Conservation (phyloP, 768 basidiomycete species). For the Kwoniella sp. region DNA sequence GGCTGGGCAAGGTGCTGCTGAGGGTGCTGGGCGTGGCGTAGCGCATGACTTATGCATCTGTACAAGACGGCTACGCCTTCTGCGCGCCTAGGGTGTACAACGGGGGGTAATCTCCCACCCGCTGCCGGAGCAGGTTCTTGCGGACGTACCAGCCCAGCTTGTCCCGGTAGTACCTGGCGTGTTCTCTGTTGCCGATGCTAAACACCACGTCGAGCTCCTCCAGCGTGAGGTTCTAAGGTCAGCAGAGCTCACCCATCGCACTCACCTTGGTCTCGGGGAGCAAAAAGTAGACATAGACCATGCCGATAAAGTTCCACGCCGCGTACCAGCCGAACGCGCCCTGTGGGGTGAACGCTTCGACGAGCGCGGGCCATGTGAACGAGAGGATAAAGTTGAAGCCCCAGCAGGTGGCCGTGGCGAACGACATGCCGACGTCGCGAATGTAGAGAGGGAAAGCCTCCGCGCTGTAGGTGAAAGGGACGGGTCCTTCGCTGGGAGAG, state of each 20-base stretch:
- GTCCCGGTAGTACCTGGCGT: constrained; percentile 31
- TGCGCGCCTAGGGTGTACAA: constrained; percentile 4
- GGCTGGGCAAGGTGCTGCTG: constrained; percentile 25
- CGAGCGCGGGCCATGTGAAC: constrained; percentile 60
- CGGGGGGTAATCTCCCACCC: constrained; percentile 1
- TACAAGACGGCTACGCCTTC: not conserved
- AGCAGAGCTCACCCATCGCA: not conserved
- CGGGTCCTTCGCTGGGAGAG: constrained; percentile 70
- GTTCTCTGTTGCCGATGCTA: constrained; percentile 23
- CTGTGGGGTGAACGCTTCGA: constrained; percentile 63
- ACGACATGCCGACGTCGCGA: constrained; percentile 72
- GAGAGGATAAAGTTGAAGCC: constrained; percentile 30
- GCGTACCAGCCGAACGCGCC: constrained; percentile 71
- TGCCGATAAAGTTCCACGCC: constrained; percentile 24
- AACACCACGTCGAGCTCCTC: constrained; percentile 46
- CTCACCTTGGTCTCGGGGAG: constrained; percentile 34
- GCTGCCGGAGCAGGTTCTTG: constrained; percentile 23
- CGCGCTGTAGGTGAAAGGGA: constrained; percentile 58
- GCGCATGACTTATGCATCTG: not conserved
- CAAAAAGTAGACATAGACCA: constrained; percentile 39
- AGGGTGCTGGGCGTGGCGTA: constrained; percentile 30
- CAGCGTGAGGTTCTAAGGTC: constrained; percentile 20
- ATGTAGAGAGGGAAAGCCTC: constrained; percentile 80
- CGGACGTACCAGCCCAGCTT: constrained; percentile 37
- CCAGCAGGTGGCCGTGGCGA: constrained; percentile 58